A percentile compares a stretch with the other conserved stretches of the same genome.
phyloP scores from a whole-genome alignment of 2,329 filamentous ascomycete genomes.

The Phialemonium atrogriseum region DNA sequence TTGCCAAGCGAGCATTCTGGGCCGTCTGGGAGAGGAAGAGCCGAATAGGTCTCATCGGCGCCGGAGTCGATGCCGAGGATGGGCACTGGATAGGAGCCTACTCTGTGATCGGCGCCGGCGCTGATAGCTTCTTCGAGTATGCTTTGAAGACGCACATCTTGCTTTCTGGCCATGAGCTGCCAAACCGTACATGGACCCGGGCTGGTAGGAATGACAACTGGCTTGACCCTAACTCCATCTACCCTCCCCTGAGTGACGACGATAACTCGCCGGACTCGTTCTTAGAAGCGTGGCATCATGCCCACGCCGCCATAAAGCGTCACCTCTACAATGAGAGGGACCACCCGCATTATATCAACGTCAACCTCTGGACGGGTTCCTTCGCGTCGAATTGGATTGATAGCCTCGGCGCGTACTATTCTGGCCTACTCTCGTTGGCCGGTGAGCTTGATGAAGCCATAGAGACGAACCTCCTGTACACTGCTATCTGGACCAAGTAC shows the following conservation, averaged over 20 bases:
- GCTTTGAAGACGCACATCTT: constrained; percentile 90
- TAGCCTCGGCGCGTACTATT: constrained; percentile 91
- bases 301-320: constrained; percentile 78
- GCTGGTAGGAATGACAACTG: constrained; percentile 26
- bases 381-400: constrained; percentile 91
- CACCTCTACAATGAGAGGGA: constrained; percentile 81
- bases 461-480: constrained; percentile 81
- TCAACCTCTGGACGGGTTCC: constrained; percentile 80
- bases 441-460: constrained; percentile 88
- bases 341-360: constrained; percentile 89
- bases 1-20: constrained; percentile 92
- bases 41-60: constrained; percentile 77
- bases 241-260: constrained; percentile 50
- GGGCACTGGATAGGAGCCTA: constrained; percentile 83
- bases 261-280: constrained; percentile 72
- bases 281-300: constrained; percentile 72
- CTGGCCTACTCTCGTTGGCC: constrained; percentile 75
- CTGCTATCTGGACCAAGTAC: constrained; percentile 90
- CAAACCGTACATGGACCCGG: constrained; percentile 40
- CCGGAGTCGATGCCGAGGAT: constrained; percentile 80
- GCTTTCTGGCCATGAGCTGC: constrained; percentile 64
- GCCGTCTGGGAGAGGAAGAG: constrained; percentile 88
- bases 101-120: constrained; percentile 91
- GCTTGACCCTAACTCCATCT: constrained; percentile 58
- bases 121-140: constrained; percentile 98